Evolutionary conservation across 106 monocot species (phyloP).

Genomic region (Dendrobium nobile): DNA sequence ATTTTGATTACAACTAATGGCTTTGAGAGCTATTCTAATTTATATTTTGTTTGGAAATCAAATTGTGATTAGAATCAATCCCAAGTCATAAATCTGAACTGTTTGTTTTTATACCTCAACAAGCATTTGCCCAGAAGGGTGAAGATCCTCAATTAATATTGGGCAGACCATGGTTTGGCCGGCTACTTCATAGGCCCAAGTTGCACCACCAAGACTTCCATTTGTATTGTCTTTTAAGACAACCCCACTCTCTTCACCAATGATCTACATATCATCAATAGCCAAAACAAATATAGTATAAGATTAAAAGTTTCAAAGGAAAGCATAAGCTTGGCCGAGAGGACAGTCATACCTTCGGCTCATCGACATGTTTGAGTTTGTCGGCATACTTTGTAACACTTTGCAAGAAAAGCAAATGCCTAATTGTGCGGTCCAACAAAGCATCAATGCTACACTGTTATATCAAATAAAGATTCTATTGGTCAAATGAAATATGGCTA

Average conservation of each 20-base stretch:
- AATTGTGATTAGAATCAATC: no score
- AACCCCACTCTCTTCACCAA: conserved; percentile 68
- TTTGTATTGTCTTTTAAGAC: conserved; percentile 68
- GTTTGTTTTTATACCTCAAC: conserved; percentile 59
- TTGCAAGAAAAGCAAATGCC: conserved; percentile 94
- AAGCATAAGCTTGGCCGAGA: not conserved
- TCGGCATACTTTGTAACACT: conserved; percentile 86
- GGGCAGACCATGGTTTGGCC: conserved; percentile 97
- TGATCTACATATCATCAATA: conserved; percentile 39
- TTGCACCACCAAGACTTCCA: conserved; percentile 49
- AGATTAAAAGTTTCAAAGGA: not conserved
- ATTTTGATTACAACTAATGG: not conserved
- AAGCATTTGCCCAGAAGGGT: conserved; percentile 89
- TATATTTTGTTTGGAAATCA: no score
- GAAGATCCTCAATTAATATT: conserved; percentile 78
- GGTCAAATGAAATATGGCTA: not conserved
- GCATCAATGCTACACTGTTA: conserved; percentile 98
- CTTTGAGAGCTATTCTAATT: no score
- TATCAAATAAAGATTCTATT: conserved; percentile 5
- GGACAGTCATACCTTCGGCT: not conserved
- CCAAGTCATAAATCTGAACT: not conserved
- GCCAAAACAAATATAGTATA: not conserved
- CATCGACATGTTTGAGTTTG: conserved; percentile 71
- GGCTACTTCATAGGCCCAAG: conserved; percentile 97
- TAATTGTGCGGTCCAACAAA: conserved; percentile 91